These are phyloP conservation scores for Cladophialophora carrionii DNA, from an alignment of 2,329 filamentous ascomycete genomes.

Conservation along the genomic window DNA sequence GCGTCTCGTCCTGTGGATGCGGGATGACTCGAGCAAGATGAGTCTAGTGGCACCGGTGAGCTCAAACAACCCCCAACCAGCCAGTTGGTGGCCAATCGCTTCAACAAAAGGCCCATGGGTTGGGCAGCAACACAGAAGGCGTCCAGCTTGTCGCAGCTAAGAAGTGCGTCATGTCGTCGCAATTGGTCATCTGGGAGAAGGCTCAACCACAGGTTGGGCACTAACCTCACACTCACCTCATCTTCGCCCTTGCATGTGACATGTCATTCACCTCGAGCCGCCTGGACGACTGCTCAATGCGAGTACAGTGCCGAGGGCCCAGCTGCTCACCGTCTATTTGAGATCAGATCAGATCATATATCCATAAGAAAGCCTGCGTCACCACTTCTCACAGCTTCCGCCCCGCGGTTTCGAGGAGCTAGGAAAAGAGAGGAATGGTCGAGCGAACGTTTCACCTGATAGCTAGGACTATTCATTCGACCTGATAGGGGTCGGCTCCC, in stretches of 20 bases:
- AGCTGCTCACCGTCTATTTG: slow-evolving; percentile 20
- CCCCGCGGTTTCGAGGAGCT: not conserved
- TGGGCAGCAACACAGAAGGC: slow-evolving; percentile 18
- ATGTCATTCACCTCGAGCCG: slow-evolving; percentile 17
- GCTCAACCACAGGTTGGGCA: slow-evolving; percentile 13
- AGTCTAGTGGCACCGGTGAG: slow-evolving; percentile 17
- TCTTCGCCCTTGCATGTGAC: slow-evolving; percentile 24
- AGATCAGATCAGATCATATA: slow-evolving; percentile 1
- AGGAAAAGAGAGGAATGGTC: not conserved
- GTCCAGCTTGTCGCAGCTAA: slow-evolving; percentile 4
- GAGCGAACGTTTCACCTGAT: not conserved
- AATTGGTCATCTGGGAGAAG: slow-evolving; percentile 3
- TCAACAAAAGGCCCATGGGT: slow-evolving; percentile 14
- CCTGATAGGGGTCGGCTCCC: not conserved
- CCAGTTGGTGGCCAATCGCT: slow-evolving; percentile 10
- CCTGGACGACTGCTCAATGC: no score
- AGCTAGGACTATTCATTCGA: not conserved
- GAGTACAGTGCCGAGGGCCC: no score
- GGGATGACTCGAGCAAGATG: slow-evolving; percentile 15
- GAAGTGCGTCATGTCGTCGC: slow-evolving; percentile 15
- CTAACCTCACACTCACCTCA: slow-evolving; percentile 2
- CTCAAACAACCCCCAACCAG: slow-evolving; percentile 17
- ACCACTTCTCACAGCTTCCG: not conserved
- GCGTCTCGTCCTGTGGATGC: not conserved
- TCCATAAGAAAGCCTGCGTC: not conserved